Conservation (phyloP, 2,329 filamentous ascomycete species). For the Fusarium denticulatum region DNA sequence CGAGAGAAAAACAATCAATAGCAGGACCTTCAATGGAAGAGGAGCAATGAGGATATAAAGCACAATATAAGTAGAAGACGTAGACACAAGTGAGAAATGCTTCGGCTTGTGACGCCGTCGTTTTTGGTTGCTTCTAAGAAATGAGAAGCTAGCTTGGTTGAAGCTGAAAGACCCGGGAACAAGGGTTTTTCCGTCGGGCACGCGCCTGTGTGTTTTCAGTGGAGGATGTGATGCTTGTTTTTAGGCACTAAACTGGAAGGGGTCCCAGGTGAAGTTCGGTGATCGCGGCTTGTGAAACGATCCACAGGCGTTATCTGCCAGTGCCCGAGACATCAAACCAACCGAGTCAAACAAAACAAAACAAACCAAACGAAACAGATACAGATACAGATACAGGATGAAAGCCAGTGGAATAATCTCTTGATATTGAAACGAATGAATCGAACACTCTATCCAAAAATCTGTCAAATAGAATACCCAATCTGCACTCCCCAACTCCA, state of each 20-base stretch:
- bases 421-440: slow-evolving; percentile 12
- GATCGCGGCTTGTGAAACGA: background rate
- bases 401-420: background rate
- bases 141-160: slow-evolving; percentile 12
- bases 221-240: slow-evolving; percentile 12
- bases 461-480: background rate
- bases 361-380: background rate
- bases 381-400: background rate
- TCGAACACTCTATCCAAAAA: slow-evolving; percentile 8
- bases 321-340: background rate
- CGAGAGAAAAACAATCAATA: background rate
- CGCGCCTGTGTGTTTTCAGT: background rate
- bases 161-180: slow-evolving; percentile 21
- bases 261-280: slow-evolving; percentile 3
- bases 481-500: background rate
- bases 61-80: background rate
- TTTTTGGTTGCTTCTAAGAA: slow-evolving; percentile 20
- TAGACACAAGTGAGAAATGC: slow-evolving; percentile 20
- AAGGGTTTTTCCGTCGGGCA: slow-evolving; percentile 39
- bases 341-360: background rate
- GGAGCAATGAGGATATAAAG: background rate
- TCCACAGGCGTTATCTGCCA: slow-evolving; percentile 1
- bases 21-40: background rate
- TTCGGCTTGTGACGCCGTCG: slow-evolving; percentile 20
- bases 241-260: slow-evolving; percentile 19